Evolutionary conservation across 345 rosid species (phyloP).

Genomic region (Linum usitatissimum): DNA sequence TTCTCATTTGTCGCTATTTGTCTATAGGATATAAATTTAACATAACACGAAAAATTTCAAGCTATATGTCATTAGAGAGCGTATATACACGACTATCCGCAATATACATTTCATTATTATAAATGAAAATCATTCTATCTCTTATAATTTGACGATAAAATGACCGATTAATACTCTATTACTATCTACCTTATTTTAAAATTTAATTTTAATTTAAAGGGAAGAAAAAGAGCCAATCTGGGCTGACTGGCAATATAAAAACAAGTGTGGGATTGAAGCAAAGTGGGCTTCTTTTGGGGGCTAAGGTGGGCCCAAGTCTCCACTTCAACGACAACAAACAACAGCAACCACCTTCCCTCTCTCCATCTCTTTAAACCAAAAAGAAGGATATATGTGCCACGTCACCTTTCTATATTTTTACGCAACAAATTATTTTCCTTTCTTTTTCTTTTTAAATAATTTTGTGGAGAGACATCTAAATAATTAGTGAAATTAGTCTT

Average conservation of each 20-base stretch:
- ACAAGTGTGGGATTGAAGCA: conserved; percentile 37
- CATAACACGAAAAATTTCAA: no score
- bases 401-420: conserved; percentile 29
- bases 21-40: no score
- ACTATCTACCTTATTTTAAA: no score
- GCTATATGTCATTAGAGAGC: no score
- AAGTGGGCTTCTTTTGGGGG: conserved; percentile 10
- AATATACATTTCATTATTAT: no score
- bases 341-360: background rate
- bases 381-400: conserved; percentile 15
- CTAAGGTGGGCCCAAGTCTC: conserved; percentile 33
- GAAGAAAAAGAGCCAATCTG: background rate
- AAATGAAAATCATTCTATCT: no score
- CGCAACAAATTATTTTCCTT: conserved; percentile 21
- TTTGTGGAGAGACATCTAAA: no score
- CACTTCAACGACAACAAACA: conserved; percentile 43
- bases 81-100: no score
- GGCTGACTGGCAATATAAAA: background rate
- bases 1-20: no score
- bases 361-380: conserved; percentile 12
- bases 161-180: no score
- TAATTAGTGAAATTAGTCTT: background rate
- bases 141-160: no score
- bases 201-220: background rate
- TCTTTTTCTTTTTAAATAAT: background rate